Evolutionary conservation across 2,329 filamentous ascomycete genomes (phyloP).

Genomic region (Ophiostoma sp.): DNA sequence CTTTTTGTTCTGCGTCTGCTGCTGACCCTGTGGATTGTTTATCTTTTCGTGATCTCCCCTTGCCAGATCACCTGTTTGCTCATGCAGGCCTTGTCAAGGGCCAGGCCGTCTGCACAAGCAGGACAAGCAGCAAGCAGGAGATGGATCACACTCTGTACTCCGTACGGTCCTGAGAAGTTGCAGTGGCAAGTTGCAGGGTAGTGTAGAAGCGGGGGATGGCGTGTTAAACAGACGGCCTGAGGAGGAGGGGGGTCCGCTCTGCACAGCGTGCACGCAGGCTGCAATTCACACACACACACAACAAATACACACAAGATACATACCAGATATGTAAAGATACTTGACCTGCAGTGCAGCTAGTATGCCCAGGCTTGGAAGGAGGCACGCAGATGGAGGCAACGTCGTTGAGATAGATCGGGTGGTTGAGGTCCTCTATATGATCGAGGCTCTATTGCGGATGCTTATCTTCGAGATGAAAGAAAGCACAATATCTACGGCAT

Average conservation of each 20-base stretch:
- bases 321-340: slow-evolving; percentile 10
- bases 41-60: neutral
- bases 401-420: neutral
- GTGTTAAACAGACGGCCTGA: slow-evolving; percentile 10
- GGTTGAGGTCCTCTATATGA: neutral
- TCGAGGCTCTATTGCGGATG: neutral
- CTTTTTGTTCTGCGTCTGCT: neutral
- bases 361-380: slow-evolving; percentile 14
- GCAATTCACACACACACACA: slow-evolving; percentile 5
- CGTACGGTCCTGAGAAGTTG: neutral
- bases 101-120: slow-evolving; percentile 1
- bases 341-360: slow-evolving; percentile 12
- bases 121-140: neutral
- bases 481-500: slow-evolving; percentile 6
- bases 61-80: slow-evolving; percentile 5
- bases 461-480: neutral
- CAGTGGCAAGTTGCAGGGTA: slow-evolving; percentile 2
- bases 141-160: slow-evolving; percentile 1
- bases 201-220: slow-evolving; percentile 14
- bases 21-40: neutral
- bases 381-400: slow-evolving; percentile 9
- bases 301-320: neutral
- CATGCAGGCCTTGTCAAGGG: neutral
- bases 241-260: slow-evolving; percentile 2
- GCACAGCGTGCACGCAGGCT: slow-evolving; percentile 9